Conservation (phyloP, 2,329 filamentous ascomycete genomes). For the Epichloe elymi region DNA sequence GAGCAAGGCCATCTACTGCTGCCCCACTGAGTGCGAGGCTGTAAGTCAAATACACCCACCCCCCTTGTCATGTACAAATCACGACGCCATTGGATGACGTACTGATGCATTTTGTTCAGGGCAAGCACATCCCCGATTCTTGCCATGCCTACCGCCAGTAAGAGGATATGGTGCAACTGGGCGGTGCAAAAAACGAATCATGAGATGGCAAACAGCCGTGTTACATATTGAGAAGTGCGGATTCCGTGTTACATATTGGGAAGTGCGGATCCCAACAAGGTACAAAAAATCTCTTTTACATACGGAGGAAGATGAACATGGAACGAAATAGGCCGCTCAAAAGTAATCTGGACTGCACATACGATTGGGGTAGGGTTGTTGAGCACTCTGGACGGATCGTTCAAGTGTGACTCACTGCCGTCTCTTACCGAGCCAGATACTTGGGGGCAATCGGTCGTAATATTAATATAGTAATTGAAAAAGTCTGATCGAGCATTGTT, state of each 20-base stretch:
- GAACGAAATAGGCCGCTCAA: too few species aligned
- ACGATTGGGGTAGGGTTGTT: background rate
- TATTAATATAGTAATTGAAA: background rate
- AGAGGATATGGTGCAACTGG: too few species aligned
- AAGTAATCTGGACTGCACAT: background rate
- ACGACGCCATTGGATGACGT: background rate
- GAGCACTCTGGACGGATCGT: background rate
- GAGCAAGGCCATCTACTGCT: slow-evolving; percentile 3
- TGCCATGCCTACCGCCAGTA: background rate
- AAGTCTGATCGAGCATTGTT: too few species aligned
- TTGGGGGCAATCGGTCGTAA: background rate
- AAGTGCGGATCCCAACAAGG: too few species aligned
- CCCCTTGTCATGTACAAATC: background rate
- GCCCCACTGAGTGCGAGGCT: background rate
- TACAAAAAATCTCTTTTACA: too few species aligned
- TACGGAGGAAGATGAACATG: too few species aligned
- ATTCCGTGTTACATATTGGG: background rate
- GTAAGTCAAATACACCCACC: background rate
- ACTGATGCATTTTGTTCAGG: background rate
- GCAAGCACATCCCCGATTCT: background rate
- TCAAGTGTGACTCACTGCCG: background rate
- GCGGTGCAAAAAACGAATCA: background rate
- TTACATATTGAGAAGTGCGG: background rate
- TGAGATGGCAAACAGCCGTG: background rate
- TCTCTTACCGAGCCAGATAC: background rate